phyloP scores from a whole-genome alignment of 208 protist species.

The Crithidia brevicula region DNA sequence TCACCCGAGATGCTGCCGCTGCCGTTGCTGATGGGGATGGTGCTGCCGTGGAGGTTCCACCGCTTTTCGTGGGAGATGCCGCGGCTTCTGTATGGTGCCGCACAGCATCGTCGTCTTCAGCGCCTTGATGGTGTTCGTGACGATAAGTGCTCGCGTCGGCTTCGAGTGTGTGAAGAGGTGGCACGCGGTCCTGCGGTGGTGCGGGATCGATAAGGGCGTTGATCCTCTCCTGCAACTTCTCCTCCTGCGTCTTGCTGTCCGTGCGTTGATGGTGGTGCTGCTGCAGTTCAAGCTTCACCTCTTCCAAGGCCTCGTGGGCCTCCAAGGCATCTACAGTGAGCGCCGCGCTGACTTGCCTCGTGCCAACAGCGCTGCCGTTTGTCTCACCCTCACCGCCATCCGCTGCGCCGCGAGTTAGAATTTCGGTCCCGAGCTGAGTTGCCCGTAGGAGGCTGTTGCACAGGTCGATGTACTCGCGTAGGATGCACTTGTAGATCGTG shows the following conservation, averaged over 20 bases:
- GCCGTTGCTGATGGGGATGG: background rate
- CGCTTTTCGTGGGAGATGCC: too few relatives aligned
- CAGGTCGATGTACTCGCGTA: conserved; percentile 9
- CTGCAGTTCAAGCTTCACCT: background rate
- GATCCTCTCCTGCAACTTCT: background rate
- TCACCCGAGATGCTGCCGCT: background rate
- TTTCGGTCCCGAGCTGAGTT: background rate
- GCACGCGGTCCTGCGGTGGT: background rate
- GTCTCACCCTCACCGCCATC: background rate
- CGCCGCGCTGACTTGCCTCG: background rate
- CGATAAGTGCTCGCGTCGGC: too few relatives aligned
- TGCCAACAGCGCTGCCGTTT: background rate
- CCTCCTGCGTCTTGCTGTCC: background rate
- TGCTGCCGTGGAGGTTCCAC: background rate
- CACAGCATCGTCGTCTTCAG: too few relatives aligned
- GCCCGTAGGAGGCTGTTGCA: conserved; percentile 2
- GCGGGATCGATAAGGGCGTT: background rate
- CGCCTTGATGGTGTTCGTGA: too few relatives aligned
- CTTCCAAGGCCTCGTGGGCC: background rate
- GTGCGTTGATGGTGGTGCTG: too few relatives aligned
- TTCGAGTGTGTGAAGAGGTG: too few relatives aligned
- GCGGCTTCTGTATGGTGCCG: too few relatives aligned
- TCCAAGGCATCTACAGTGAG: conserved; percentile 1
- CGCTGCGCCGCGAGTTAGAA: too few relatives aligned
- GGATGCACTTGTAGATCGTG: background rate